phyloP scores from a whole-genome alignment of 2,329 filamentous ascomycete species.

The Hymenoscyphus fraxineus region DNA sequence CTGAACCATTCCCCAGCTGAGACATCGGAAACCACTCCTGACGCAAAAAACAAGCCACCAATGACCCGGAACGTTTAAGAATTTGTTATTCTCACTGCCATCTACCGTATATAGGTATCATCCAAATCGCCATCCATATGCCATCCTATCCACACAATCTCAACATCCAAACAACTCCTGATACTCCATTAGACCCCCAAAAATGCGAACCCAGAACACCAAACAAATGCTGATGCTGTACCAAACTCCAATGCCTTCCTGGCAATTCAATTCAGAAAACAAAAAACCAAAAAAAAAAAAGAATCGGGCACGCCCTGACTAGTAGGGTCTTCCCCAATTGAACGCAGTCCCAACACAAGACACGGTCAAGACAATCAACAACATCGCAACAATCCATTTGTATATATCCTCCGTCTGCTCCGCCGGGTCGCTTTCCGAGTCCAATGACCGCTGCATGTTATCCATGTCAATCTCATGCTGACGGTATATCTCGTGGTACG shows the following conservation, averaged over 20 bases:
- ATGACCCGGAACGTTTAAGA: no score
- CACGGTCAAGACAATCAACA: slow-evolving; percentile 29
- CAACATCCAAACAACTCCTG: neutral
- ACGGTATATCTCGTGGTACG: slow-evolving; percentile 27
- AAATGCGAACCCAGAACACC: neutral
- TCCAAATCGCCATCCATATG: neutral
- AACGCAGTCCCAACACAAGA: slow-evolving; percentile 30
- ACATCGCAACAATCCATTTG: slow-evolving; percentile 32
- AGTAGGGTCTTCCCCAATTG: slow-evolving; percentile 25
- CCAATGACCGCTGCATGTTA: slow-evolving; percentile 20
- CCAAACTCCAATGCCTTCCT: slow-evolving; percentile 1
- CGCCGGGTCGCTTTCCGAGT: slow-evolving; percentile 17
- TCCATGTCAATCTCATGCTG: slow-evolving; percentile 23
- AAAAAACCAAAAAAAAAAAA: neutral
- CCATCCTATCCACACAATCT: neutral
- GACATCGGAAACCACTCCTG: no score
- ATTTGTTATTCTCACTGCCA: neutral
- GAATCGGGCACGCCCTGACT: neutral
- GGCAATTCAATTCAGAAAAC: no score
- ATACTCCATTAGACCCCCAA: neutral
- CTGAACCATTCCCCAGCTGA: no score
- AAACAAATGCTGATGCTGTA: neutral
- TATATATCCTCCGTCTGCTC: slow-evolving; percentile 29
- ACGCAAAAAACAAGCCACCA: no score
- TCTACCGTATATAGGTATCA: neutral